phyloP scores from a whole-genome alignment of 2,329 filamentous ascomycete genomes.

The Dothidotthia symphoricarpi region DNA sequence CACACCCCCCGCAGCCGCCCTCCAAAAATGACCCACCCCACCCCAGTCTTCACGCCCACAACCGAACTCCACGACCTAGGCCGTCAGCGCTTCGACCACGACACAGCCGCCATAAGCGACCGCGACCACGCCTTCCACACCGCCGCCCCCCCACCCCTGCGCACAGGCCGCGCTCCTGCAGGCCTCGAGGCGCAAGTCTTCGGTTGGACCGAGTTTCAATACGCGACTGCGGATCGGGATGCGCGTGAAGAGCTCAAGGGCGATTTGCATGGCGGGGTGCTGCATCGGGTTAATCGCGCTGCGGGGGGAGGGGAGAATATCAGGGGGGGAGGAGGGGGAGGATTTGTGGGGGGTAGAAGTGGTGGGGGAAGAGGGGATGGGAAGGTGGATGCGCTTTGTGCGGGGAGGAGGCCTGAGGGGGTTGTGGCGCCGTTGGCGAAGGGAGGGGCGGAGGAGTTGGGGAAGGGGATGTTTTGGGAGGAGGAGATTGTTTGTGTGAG shows the following conservation, averaged over 20 bases:
- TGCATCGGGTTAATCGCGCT: constrained; percentile 35
- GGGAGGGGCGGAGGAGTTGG: constrained; percentile 31
- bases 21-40: neutral
- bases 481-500: constrained; percentile 17
- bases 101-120: constrained; percentile 29
- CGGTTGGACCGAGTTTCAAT: constrained; percentile 31
- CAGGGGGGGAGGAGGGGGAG: constrained; percentile 1
- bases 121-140: constrained; percentile 26
- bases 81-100: constrained; percentile 28
- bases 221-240: constrained; percentile 25
- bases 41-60: constrained; percentile 11
- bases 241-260: constrained; percentile 33
- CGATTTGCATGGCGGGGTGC: constrained; percentile 35
- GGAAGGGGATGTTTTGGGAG: constrained; percentile 32
- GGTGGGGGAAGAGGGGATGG: constrained; percentile 1
- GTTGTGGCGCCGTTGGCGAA: constrained; percentile 27
- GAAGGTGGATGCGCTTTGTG: constrained; percentile 16
- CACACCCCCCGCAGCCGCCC: no score
- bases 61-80: constrained; percentile 33
- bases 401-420: constrained; percentile 20
- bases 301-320: constrained; percentile 12
- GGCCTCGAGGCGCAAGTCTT: constrained; percentile 30
- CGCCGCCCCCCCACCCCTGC: constrained; percentile 15
- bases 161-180: constrained; percentile 22
- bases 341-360: constrained; percentile 2